Conservation (phyloP, 164 flowering plant genomes). For the Kalanchoe fedtschenkoi region DNA sequence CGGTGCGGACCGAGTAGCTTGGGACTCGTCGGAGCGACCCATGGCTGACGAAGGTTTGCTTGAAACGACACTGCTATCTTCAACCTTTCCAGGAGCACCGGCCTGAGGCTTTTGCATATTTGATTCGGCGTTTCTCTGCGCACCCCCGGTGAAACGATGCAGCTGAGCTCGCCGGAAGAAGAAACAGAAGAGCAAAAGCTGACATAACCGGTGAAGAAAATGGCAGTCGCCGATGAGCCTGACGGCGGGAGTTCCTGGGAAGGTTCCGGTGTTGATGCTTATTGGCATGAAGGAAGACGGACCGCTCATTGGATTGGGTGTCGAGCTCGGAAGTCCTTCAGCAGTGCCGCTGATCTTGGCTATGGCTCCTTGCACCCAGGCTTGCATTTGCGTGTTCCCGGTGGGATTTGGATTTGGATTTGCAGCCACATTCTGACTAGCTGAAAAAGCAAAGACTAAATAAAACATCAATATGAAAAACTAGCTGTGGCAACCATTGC, state of each 20-base stretch:
- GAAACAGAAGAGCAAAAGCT: constrained; percentile 84
- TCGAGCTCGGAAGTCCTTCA: constrained; percentile 67
- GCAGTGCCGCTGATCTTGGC: constrained; percentile 90
- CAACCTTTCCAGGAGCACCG: constrained; percentile 47
- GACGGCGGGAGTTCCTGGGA: constrained; percentile 99
- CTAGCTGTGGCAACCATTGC: neutral
- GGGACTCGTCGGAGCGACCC: constrained; percentile 49
- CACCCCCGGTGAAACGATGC: constrained; percentile 44
- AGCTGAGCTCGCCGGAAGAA: constrained; percentile 78
- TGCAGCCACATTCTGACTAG: constrained; percentile 65
- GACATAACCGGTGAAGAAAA: constrained; percentile 92
- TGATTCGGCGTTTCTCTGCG: constrained; percentile 60
- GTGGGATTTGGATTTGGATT: constrained; percentile 73
- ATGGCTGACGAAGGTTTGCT: constrained; percentile 33
- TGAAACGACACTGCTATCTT: constrained; percentile 44
- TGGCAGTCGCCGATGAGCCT: constrained; percentile 98
- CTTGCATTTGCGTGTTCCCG: constrained; percentile 93
- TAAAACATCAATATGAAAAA: neutral
- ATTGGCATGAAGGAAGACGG: constrained; percentile 86
- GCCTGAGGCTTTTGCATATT: constrained; percentile 62
- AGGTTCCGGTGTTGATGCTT: constrained; percentile 97
- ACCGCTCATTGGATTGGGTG: constrained; percentile 77
- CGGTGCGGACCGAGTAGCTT: constrained; percentile 48
- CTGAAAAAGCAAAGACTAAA: constrained; percentile 22
- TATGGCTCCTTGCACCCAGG: constrained; percentile 99